Conservation (phyloP, 805 yeast genomes). For the Metschnikowia proteae region DNA sequence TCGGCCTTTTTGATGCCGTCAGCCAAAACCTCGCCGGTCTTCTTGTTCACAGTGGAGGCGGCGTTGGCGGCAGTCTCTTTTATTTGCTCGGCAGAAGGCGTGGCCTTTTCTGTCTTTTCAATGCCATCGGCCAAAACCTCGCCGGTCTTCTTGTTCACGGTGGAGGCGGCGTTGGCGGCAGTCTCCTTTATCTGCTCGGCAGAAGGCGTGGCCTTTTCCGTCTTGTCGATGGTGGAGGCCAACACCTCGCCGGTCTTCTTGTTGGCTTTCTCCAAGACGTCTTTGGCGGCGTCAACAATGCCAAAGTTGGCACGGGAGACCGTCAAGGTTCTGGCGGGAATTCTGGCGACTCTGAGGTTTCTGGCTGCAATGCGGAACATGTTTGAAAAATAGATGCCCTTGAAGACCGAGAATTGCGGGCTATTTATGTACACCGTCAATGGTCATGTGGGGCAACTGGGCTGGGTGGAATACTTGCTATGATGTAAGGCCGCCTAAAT, state of each 20-base stretch:
- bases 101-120: slow-evolving; percentile 22
- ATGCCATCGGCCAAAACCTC: slow-evolving; percentile 32
- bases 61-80: slow-evolving; percentile 22
- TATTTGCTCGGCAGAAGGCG: slow-evolving; percentile 19
- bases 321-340: slow-evolving; percentile 9
- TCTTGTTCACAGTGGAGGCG: slow-evolving; percentile 23
- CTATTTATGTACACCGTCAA: neutral
- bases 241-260: slow-evolving; percentile 40
- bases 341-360: slow-evolving; percentile 9
- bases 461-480: slow-evolving; percentile 7
- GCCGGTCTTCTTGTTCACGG: slow-evolving; percentile 30
- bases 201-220: slow-evolving; percentile 24
- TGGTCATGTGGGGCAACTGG: slow-evolving; percentile 1
- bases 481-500: slow-evolving; percentile 7
- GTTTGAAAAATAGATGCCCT: neutral
- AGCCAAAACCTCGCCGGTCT: slow-evolving; percentile 31
- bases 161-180: slow-evolving; percentile 15
- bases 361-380: slow-evolving; percentile 16
- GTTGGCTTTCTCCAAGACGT: slow-evolving; percentile 29
- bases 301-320: slow-evolving; percentile 16
- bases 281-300: slow-evolving; percentile 34
- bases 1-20: slow-evolving; percentile 30
- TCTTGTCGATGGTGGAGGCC: slow-evolving; percentile 39
- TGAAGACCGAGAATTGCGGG: neutral
- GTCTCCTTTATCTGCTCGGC: slow-evolving; percentile 22